Conservation (phyloP, 495 filamentous ascomycete genomes). For the Aspergillus avenaceus region DNA sequence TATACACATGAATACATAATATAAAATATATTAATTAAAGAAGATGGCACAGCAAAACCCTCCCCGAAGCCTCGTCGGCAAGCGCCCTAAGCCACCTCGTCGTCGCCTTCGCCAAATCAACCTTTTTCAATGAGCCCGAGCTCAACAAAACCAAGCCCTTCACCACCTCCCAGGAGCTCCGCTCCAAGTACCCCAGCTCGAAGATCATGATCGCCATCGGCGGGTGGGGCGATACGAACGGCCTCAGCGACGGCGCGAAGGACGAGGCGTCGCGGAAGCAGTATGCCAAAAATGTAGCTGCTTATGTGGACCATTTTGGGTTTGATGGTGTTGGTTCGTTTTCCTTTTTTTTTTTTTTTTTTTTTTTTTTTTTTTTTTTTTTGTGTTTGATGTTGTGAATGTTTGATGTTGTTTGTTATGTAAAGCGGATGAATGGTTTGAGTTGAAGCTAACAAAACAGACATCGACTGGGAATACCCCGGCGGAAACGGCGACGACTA, state of each 20-base stretch:
- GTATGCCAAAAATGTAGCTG: conserved; percentile 62
- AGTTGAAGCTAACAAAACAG: conserved; percentile 33
- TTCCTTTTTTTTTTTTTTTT: not conserved
- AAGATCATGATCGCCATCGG: conserved; percentile 69
- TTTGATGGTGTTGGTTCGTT: conserved; percentile 54
- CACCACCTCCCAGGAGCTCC: no score
- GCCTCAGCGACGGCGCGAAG: conserved; percentile 56
- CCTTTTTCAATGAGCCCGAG: conserved; percentile 63
- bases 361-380: not conserved
- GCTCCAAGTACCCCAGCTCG: no score
- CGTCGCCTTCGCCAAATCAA: conserved; percentile 62
- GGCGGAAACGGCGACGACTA: conserved; percentile 77
- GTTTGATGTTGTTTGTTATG: no score
- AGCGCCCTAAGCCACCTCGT: conserved; percentile 64
- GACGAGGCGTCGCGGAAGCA: conserved; percentile 45
- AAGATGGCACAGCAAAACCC: conserved; percentile 29
- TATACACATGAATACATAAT: no score
- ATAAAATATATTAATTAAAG: not conserved
- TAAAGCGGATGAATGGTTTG: no score
- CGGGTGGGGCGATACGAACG: conserved; percentile 66
- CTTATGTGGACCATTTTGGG: conserved; percentile 56
- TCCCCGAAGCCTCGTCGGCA: no score
- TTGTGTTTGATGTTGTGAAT: no score
- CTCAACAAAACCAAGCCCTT: no score
- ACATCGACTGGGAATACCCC: conserved; percentile 81